phyloP scores from a whole-genome alignment of 768 basidiomycete species.

The Podaxis sp. region DNA sequence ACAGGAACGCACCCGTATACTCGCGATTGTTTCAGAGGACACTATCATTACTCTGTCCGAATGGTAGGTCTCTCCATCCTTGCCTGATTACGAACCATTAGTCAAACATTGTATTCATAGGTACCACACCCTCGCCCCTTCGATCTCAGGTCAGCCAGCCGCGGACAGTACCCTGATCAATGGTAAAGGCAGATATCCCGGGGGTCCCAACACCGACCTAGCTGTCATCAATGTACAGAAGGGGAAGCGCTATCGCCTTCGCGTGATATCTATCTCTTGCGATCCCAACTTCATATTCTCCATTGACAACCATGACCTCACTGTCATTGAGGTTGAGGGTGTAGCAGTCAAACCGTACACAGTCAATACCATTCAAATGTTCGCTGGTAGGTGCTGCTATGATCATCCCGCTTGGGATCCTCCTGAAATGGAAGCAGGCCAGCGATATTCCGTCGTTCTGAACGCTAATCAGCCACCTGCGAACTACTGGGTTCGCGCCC shows the following conservation, averaged over 20 bases:
- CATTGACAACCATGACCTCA: conserved; percentile 36
- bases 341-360: conserved; percentile 25
- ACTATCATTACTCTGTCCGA: conserved; percentile 49
- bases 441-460: conserved; percentile 34
- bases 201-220: conserved; percentile 34
- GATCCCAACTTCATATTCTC: conserved; percentile 39
- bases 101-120: conserved; percentile 13
- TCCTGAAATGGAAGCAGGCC: conserved; percentile 19
- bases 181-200: conserved; percentile 41
- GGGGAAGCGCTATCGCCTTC: conserved; percentile 47
- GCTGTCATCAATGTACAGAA: conserved; percentile 39
- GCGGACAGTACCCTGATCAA: conserved; percentile 49
- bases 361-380: conserved; percentile 38
- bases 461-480: conserved; percentile 34
- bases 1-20: neutral
- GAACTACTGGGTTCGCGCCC: conserved; percentile 40
- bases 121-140: conserved; percentile 30
- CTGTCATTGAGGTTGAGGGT: conserved; percentile 40
- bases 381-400: conserved; percentile 20
- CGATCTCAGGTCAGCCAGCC: conserved; percentile 15
- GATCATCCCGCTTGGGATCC: neutral
- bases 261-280: conserved; percentile 49
- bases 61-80: conserved; percentile 27
- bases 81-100: neutral
- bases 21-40: conserved; percentile 11